Evolutionary conservation across 129 eudicot genomes (phyloP), one percentile per base, ranked within the genome.

Genomic region (Centella asiatica): DNA sequence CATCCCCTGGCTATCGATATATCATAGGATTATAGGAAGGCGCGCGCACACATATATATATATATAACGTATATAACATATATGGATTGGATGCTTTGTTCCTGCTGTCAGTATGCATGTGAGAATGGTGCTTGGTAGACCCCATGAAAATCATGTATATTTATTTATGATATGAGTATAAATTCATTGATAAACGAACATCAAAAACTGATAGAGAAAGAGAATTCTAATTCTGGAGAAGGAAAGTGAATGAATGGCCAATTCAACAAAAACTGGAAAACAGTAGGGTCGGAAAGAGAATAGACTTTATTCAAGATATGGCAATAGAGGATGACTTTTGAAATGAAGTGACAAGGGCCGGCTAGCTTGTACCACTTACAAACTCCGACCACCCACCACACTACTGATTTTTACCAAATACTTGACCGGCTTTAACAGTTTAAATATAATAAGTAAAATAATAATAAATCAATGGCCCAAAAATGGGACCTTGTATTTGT

Each of bases 351-450:
- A 23, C 50, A 51, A 51, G 23, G 26, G 40, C 7, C 22, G 22
- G 18, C 25, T 23, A 24, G 24, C 44, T 29, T 31, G 31, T 9
- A 31, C 3, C 44, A 56, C 6, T 31, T 36, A 34, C 13, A 19
- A 67, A 56, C 70, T 66, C 53, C 71, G 68, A 67, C 74, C 64
- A 67, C 36, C 55, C 58, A 72, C 68, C 74, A 77, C 82, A 72
- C 33, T 11, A 33, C 11, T 13, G 9, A 54, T 6, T 6, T 2
- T 47, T 42, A 65, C 40, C 45, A 13, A 48, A 10, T 10, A 10
- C 14, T 29, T 44, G 48, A n/a, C 19, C 49, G 54, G 69, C 45
- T 44, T 75, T 11, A 42, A 42, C 46, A 11, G 4, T 42, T 32
- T 51, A 11, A 51, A 22, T 24, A 24, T 12, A 1, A 12, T 22